Conservation (phyloP, 257 asterid species). For the Przewalskia tangutica region DNA sequence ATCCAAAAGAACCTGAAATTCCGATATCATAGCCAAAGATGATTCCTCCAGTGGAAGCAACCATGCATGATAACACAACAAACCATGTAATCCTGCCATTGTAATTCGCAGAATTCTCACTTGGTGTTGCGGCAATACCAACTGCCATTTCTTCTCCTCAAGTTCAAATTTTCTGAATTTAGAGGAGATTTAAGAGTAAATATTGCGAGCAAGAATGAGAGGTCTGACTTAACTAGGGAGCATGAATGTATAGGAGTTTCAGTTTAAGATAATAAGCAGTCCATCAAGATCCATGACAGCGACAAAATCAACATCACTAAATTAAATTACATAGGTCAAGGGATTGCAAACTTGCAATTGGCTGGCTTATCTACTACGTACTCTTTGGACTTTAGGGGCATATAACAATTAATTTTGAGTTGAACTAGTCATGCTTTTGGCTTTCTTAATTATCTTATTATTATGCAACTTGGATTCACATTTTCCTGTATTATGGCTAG, state of each 20-base stretch:
- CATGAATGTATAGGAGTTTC: neutral
- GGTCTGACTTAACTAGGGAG: neutral
- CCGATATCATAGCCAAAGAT: constrained; percentile 30
- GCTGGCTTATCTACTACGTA: neutral
- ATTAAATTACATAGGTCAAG: neutral
- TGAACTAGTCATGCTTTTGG: constrained; percentile 1
- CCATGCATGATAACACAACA: constrained; percentile 17
- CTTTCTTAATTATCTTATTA: neutral
- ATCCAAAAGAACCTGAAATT: constrained; percentile 19
- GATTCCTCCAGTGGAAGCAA: constrained; percentile 28
- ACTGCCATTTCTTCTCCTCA: constrained; percentile 10
- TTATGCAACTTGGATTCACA: neutral
- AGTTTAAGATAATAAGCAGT: neutral
- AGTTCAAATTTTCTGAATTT: neutral
- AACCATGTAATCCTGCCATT: constrained; percentile 20
- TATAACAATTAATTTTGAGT: neutral
- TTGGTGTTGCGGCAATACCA: neutral
- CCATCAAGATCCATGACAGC: neutral
- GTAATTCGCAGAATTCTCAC: constrained; percentile 5
- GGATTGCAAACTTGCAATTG: neutral
- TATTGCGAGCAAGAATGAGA: neutral
- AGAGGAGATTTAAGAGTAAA: neutral
- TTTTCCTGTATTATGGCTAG: neutral
- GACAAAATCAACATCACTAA: neutral
- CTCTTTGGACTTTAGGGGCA: neutral